Evolutionary conservation across 257 asterid species (phyloP), one percentile per base, ranked within the genome.

Genomic region (Mentha longifolia): DNA sequence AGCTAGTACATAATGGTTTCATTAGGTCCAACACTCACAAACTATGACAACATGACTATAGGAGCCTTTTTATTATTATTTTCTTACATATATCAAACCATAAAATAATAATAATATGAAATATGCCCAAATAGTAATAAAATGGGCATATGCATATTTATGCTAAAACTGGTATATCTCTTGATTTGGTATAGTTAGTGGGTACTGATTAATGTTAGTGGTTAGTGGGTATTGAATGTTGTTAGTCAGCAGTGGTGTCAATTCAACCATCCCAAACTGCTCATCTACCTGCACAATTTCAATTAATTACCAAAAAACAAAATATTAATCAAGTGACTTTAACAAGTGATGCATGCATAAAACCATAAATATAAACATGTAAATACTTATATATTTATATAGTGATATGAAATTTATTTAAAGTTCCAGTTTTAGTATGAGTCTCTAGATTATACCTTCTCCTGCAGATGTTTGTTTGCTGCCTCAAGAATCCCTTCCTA

Each of bases 401-500:
- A 3, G 17, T 15, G 20, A 6, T 15, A n/a, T 47, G 10, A 45
- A 3, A 45, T 45, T 45, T 45, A 13, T 12, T 13, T 3, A 15
- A 13, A 9, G 47, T 42, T 42, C 3, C 3, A 28, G 31, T 28
- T 28, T 28, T 28, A 28, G 31, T 28, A 28, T 28, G 31, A 2
- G 5, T 42, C 15, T 42, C 2, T 12, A 10, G 47, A 42, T 12
- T 2, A 49, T 51, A 86, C 95, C 95, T 88, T 88, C 45, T 86
- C 96, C 57, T 85, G 95, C 60, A 92, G 88, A 75, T 82, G 81
- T 70, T 82, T 85, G 89, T 92, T 92, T 67, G 96, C 96, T 49
- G 92, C 96, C 52, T 82, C 78, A 61, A 92, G 90, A 79, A 89
- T 92, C 28, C 87, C 98, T 83, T 87, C 96, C 98, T 90, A 55